Percentiles rank a stretch among this genome's conserved stretches.
phyloP scores from a whole-genome alignment of 2,329 filamentous ascomycete species.

The Talaromyces islandicus region DNA sequence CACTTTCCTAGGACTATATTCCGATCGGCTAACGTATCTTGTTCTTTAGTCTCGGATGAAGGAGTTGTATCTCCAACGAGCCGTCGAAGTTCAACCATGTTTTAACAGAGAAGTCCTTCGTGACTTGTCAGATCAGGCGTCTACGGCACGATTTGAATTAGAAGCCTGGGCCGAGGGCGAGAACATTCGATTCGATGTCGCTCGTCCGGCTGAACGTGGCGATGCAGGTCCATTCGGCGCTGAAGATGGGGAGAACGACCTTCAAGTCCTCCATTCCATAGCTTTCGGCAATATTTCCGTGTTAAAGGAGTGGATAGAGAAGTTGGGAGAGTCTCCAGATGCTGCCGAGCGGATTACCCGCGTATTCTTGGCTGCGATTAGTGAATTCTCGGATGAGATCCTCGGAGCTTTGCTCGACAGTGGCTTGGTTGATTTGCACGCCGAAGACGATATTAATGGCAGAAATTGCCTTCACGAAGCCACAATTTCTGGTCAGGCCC shows the following conservation, averaged over 20 bases:
- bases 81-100: constrained; percentile 95
- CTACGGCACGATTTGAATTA: constrained; percentile 88
- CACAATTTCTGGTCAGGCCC: constrained; percentile 82
- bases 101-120: constrained; percentile 97
- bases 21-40: constrained; percentile 22
- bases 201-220: constrained; percentile 33
- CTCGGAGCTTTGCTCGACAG: constrained; percentile 73
- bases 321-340: constrained; percentile 58
- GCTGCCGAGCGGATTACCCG: constrained; percentile 73
- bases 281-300: constrained; percentile 76
- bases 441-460: constrained; percentile 96
- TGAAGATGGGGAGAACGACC: constrained; percentile 85
- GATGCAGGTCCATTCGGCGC: constrained; percentile 49
- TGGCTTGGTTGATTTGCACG: constrained; percentile 78
- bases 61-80: constrained; percentile 89
- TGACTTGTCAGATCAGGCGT: constrained; percentile 92
- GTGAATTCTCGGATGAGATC: constrained; percentile 73
- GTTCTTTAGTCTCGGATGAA: constrained; percentile 83
- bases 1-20: constrained; percentile 11
- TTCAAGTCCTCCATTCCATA: constrained; percentile 71
- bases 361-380: constrained; percentile 84
- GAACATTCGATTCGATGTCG: constrained; percentile 72
- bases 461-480: constrained; percentile 94
- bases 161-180: constrained; percentile 97
- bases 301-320: constrained; percentile 72